A percentile compares a stretch with the other conserved stretches of the same genome.
Evolutionary conservation across 208 protist genomes (phyloP).

Genomic region (Wallacemonas sp.): DNA sequence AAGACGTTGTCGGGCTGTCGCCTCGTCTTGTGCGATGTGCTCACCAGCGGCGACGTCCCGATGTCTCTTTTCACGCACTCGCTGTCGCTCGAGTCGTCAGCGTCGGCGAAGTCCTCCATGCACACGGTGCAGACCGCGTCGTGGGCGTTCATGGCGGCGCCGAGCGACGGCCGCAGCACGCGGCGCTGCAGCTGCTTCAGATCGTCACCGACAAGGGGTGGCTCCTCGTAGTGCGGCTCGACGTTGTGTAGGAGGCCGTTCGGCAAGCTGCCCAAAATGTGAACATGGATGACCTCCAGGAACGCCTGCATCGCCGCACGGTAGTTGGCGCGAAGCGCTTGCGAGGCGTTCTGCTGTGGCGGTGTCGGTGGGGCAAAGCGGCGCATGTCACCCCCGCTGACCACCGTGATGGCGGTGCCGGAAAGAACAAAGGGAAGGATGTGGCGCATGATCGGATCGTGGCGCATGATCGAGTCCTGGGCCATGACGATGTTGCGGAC

Average conservation of each 20-base stretch:
- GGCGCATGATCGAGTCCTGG: not conserved
- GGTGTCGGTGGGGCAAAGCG: not conserved
- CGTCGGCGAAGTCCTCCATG: constrained; percentile 23
- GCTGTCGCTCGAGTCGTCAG: not conserved
- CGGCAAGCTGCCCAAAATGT: not conserved
- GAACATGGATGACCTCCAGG: not conserved
- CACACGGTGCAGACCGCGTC: constrained; percentile 29
- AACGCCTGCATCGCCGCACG: not conserved
- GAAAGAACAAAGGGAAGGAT: not conserved
- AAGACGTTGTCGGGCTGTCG: not conserved
- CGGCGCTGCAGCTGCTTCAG: not conserved
- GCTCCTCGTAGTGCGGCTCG: not conserved
- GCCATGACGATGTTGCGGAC: too few relatives aligned
- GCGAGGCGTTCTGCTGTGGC: not conserved
- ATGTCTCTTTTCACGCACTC: not conserved
- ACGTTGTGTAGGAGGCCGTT: not conserved
- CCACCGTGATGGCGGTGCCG: not conserved
- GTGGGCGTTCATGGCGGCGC: not conserved
- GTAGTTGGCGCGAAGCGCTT: not conserved
- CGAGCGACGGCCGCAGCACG: not conserved
- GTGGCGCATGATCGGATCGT: not conserved
- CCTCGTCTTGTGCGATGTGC: not conserved
- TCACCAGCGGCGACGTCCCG: not conserved
- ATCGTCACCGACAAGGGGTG: not conserved
- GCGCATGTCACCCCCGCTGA: not conserved